These are phyloP conservation scores for Phytophthora sojae DNA, from an alignment of 352 stramenopile genomes.

Conservation along the genomic window DNA sequence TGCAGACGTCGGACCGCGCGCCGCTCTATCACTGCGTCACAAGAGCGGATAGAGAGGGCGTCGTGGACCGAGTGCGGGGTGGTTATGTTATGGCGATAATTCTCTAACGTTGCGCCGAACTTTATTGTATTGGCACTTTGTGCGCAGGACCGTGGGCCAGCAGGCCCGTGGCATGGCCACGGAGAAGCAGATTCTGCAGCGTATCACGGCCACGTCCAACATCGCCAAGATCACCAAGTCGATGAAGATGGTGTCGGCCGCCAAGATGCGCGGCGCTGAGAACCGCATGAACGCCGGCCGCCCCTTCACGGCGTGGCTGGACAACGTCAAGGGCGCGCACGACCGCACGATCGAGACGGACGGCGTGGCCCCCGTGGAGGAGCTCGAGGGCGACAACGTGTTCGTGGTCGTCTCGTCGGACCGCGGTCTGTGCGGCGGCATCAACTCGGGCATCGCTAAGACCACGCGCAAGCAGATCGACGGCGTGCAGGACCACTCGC, in stretches of 20 bases:
- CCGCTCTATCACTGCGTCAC: too few relatives aligned
- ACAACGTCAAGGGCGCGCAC: slow-evolving; percentile 81
- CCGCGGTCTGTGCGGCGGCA: slow-evolving; percentile 98
- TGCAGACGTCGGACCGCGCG: too few relatives aligned
- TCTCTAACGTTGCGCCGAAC: slow-evolving; percentile 10
- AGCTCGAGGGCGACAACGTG: slow-evolving; percentile 89
- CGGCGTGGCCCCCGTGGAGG: slow-evolving; percentile 82
- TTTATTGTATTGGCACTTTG: not conserved
- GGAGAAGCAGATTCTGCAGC: slow-evolving; percentile 98
- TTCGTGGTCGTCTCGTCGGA: slow-evolving; percentile 98
- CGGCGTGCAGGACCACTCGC: slow-evolving; percentile 65
- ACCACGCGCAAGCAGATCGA: slow-evolving; percentile 85
- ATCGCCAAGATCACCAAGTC: slow-evolving; percentile 99
- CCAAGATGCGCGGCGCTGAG: slow-evolving; percentile 98
- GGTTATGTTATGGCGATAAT: slow-evolving; percentile 6
- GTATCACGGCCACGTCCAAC: slow-evolving; percentile 99
- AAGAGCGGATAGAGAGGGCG: too few relatives aligned
- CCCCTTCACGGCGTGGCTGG: slow-evolving; percentile 86
- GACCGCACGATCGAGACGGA: slow-evolving; percentile 90
- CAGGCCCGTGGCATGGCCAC: slow-evolving; percentile 97
- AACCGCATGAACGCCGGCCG: slow-evolving; percentile 84
- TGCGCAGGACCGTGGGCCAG: slow-evolving; percentile 65
- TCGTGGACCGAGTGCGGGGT: not conserved
- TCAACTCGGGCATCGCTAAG: slow-evolving; percentile 98
- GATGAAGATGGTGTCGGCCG: slow-evolving; percentile 99